Conservation (phyloP, 768 basidiomycete genomes). For the Strobilomyces confusus region DNA sequence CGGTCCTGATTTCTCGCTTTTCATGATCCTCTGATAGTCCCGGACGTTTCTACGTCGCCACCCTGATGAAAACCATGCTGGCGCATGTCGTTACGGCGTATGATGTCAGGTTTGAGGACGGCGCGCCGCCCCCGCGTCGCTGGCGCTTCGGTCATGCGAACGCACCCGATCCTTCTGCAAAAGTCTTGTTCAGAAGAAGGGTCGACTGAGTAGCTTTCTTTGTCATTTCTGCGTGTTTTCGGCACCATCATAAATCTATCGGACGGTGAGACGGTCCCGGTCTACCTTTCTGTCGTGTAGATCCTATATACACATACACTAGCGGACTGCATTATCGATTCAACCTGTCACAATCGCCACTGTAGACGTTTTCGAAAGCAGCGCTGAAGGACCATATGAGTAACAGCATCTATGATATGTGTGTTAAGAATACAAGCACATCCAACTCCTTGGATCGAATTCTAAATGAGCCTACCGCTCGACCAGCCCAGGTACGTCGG, state of each 20-base stretch:
- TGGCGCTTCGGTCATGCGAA: background rate
- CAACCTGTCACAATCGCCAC: too few species aligned
- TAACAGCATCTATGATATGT: conserved; percentile 5
- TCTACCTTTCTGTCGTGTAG: too few species aligned
- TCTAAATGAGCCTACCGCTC: conserved; percentile 28
- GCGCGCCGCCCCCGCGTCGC: background rate
- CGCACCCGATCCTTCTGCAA: background rate
- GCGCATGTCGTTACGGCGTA: background rate
- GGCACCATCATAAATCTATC: too few species aligned
- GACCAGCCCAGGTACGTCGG: conserved; percentile 30
- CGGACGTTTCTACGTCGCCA: background rate
- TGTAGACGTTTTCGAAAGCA: too few species aligned
- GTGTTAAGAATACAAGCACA: background rate
- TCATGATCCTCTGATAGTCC: background rate
- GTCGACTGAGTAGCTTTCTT: background rate
- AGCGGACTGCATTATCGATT: too few species aligned
- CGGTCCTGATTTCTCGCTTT: background rate
- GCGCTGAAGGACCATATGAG: too few species aligned
- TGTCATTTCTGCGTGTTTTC: too few species aligned
- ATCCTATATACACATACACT: too few species aligned
- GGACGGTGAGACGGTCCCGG: too few species aligned
- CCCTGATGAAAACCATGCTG: background rate
- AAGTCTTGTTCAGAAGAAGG: background rate
- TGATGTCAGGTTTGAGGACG: background rate
- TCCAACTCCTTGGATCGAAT: background rate